phyloP scores from a whole-genome alignment of 108 stramenopile genomes.

The Parmales sp. region DNA sequence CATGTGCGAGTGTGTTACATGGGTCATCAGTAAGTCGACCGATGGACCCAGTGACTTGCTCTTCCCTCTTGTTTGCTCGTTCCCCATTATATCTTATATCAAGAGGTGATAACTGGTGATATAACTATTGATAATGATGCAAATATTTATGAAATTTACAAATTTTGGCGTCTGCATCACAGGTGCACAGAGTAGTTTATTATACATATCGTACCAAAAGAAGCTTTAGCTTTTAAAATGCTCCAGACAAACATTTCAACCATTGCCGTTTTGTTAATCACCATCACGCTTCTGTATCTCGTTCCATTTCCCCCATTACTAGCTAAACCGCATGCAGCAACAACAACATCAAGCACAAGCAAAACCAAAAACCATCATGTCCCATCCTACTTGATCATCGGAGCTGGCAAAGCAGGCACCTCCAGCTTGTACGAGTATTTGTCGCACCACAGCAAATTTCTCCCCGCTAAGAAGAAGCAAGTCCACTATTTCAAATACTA shows the following conservation, averaged over 20 bases:
- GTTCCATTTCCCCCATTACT: not conserved
- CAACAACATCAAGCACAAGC: too few relatives aligned
- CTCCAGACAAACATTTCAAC: not conserved
- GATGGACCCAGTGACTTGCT: not conserved
- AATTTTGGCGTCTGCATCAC: too few relatives aligned
- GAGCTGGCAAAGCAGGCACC: constrained; percentile 92
- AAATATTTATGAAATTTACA: too few relatives aligned
- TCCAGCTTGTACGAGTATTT: constrained; percentile 86
- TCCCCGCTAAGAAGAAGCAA: not conserved
- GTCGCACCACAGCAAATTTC: constrained; percentile 61
- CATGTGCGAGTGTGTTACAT: not conserved
- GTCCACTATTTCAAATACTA: not conserved
- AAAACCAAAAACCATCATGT: too few relatives aligned
- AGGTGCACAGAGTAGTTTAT: too few relatives aligned
- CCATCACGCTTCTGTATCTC: not conserved
- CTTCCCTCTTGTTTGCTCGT: not conserved
- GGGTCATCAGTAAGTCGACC: not conserved
- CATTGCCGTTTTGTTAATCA: not conserved
- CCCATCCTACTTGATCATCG: constrained; percentile 70
- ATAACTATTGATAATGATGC: too few relatives aligned
- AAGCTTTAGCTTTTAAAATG: too few relatives aligned
- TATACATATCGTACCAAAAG: too few relatives aligned
- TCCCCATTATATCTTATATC: not conserved
- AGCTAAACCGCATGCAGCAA: not conserved
- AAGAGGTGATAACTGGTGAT: not conserved